Base-by-base conservation (phyloP, 2,329 filamentous ascomycete genomes). In the Diatrype stigma region DNA sequence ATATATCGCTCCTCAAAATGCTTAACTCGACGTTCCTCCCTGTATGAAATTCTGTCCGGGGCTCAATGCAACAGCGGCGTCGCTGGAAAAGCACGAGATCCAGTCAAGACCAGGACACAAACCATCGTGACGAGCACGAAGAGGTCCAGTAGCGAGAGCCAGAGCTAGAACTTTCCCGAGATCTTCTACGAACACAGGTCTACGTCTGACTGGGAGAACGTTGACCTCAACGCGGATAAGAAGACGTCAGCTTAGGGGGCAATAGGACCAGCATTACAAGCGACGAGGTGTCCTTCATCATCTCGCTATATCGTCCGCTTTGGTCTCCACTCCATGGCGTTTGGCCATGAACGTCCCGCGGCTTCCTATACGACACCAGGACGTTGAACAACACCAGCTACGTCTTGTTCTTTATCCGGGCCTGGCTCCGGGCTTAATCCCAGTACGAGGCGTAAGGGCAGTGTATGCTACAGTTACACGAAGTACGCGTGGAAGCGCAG, bases 271-370 rank as follows among this genome's bases (percentile, higher is more conserved):
- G 47, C 37, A 37, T 37, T n/a, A 42, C 23, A 30, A 49, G 26
- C 6, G 47, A 49, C 22, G 38, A n/a, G n/a, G n/a, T 49, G 3
- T n/a, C 28, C 47, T 49, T 49, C 47, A 49, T 49, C 6, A 16
- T 37, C 34, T 37, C 12, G n/a, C 34, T 17, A n/a, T n/a, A n/a
- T n/a, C n/a, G n/a, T 37, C 34, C 6, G 34, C 34, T 37, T 37
- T 37, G 6, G n/a, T 37, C 4, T 6, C 34, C 34, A 37, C 4
- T 6, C 34, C 34, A 37, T 17, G 6, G 34, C 34, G n/a, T 7
- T n/a, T 37, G 16, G 34, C 34, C 34, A 37, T 37, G 6, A 12
- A 37, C 5, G 47, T n/a, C 37, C 11, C 47, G 19, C 5, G 47
- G 37, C 28, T 49, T 23, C 37, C 40, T 38, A n/a, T 49, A 37